A percentile compares a stretch with the other conserved stretches of the same genome.
Evolutionary conservation across 768 basidiomycete genomes (phyloP).

Genomic region (Gloeopeniophorella convolvens): DNA sequence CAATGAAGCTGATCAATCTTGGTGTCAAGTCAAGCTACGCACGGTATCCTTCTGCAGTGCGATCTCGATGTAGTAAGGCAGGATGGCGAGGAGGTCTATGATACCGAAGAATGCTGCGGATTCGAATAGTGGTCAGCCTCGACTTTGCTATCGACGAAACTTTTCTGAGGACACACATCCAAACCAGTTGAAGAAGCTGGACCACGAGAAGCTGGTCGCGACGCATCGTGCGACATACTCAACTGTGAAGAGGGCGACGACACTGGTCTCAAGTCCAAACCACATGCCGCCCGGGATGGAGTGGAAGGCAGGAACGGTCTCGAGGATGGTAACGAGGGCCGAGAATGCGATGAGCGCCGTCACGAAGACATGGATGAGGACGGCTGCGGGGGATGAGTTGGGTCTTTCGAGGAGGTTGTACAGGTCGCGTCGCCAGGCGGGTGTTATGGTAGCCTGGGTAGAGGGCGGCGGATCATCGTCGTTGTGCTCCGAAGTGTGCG

Average conservation of each 20-base stretch:
- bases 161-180: slow-evolving; percentile 51
- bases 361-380: slow-evolving; percentile 63
- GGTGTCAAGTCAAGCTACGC: slow-evolving; percentile 24
- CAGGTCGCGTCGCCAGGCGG: slow-evolving; percentile 57
- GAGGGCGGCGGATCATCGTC: not conserved
- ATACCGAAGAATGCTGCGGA: slow-evolving; percentile 72
- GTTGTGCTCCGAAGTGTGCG: not conserved
- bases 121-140: not conserved
- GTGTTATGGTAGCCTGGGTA: not conserved
- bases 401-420: slow-evolving; percentile 76
- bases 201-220: slow-evolving; percentile 71
- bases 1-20: not conserved
- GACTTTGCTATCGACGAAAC: not conserved
- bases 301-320: slow-evolving; percentile 75
- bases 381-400: slow-evolving; percentile 67
- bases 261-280: slow-evolving; percentile 82
- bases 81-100: slow-evolving; percentile 77
- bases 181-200: slow-evolving; percentile 54
- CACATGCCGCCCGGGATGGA: slow-evolving; percentile 62
- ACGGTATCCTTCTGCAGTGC: slow-evolving; percentile 81
- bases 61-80: slow-evolving; percentile 88
- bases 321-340: slow-evolving; percentile 69
- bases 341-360: slow-evolving; percentile 70
- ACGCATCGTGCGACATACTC: slow-evolving; percentile 71
- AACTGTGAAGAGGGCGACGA: slow-evolving; percentile 81